Evolutionary conservation across 305 asterid genomes (phyloP).

Genomic region (Fraxinus sp.): DNA sequence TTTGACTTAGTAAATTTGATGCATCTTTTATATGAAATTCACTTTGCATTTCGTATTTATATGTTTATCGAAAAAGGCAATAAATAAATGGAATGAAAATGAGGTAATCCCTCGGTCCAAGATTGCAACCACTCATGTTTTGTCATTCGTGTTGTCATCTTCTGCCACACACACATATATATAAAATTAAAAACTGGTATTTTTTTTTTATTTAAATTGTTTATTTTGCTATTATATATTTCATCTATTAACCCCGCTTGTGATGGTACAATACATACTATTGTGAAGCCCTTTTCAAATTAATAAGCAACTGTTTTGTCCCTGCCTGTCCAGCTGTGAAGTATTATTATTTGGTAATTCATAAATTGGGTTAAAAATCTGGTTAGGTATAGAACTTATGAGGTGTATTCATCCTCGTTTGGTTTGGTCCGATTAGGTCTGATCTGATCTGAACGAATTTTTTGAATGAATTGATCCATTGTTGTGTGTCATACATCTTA

Average conservation of each 20-base stretch:
- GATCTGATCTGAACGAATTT: no score
- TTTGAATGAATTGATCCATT: no score
- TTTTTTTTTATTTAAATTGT: neutral
- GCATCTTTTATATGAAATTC: no score
- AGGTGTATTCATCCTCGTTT: no score
- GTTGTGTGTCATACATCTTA: no score
- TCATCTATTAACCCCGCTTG: neutral
- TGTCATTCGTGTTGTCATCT: constrained; percentile 4
- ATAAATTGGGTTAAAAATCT: no score
- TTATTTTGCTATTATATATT: neutral
- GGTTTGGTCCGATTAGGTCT: no score
- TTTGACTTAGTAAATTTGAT: neutral
- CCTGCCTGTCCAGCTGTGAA: neutral
- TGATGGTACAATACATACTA: neutral
- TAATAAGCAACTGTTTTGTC: neutral
- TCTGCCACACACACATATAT: neutral
- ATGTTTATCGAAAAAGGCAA: neutral
- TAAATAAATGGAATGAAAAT: neutral
- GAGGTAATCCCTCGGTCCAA: neutral
- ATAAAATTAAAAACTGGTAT: neutral
- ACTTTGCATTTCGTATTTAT: neutral
- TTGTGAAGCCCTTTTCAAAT: neutral
- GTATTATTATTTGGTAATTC: neutral
- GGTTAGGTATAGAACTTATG: no score
- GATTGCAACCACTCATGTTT: neutral